Percentiles rank a stretch among this genome's conserved stretches.
These are phyloP conservation scores for Choiromyces venosus DNA, from an alignment of 495 filamentous ascomycete genomes.

Conservation along the genomic window DNA sequence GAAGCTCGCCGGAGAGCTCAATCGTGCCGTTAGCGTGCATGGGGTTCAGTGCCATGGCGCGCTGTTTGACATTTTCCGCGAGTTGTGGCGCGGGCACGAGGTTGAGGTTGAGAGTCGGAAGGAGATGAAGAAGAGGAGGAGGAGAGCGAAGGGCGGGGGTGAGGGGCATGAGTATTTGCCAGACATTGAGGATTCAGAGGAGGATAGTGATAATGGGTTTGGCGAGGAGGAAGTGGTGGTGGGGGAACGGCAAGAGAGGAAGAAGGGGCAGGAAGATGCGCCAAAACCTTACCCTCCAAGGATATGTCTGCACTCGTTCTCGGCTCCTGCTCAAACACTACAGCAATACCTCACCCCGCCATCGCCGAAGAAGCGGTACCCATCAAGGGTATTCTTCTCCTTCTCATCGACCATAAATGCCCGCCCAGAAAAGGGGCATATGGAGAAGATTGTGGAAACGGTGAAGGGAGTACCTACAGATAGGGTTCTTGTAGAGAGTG, in stretches of 20 bases:
- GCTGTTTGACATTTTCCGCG: conserved; percentile 66
- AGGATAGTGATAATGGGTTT: conserved; percentile 35
- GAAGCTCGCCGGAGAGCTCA: conserved; percentile 74
- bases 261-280: conserved; percentile 25
- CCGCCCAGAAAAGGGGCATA: conserved; percentile 46
- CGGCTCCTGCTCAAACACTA: conserved; percentile 67
- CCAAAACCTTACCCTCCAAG: conserved; percentile 73
- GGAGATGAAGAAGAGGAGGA: conserved; percentile 48
- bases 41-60: conserved; percentile 86
- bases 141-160: conserved; percentile 43
- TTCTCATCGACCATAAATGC: conserved; percentile 85
- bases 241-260: conserved; percentile 24
- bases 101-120: conserved; percentile 60
- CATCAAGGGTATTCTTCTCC: conserved; percentile 70
- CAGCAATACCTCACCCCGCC: conserved; percentile 70
- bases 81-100: conserved; percentile 79
- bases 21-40: conserved; percentile 76
- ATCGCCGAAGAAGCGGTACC: conserved; percentile 53
- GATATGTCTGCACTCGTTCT: conserved; percentile 91
- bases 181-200: conserved; percentile 43
- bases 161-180: conserved; percentile 49
- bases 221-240: conserved; percentile 14
- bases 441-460: conserved; percentile 54
- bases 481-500: conserved; percentile 78
- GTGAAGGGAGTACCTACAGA: conserved; percentile 71